Base-by-base conservation (phyloP, 176 grass and related monocot genomes). In the Phoenix dactylifera region DNA sequence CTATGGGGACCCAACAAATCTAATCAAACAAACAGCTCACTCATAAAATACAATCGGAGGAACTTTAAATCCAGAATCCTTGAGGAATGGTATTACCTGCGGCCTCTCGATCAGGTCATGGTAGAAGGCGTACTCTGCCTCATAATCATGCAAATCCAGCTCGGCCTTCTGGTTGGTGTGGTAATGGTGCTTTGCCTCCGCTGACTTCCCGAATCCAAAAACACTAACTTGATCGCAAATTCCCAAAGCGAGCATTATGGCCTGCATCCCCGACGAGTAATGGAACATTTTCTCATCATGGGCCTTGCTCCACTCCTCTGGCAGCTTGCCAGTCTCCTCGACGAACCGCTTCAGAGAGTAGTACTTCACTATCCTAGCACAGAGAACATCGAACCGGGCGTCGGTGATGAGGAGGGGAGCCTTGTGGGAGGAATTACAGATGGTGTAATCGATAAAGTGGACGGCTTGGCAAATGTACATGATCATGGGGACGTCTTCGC, bases 241-340 rank as follows among this genome's bases (percentile, higher is more conserved):
- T 9, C 76, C 82, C 3, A 85, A 22, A 7, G 85, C 90, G 2
- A 77, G 59, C 66, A 89, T 64, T 59, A 86, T 86, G 6, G 82
- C 85, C 65, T 95, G 85, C 76, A 95, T 17, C 17, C 90, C 90
- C 4, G 90, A 95, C 19, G 90, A 95, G 76, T 89, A 95, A 63
- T 95, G 85, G 71, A 95, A 95, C 72, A 76, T 82, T 52, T 76
- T 24, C 51, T 77, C 76, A 9, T 83, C 79, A 76, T 95, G 85
- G 55, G 18, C 16, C 67, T 24, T 24, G 0, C 49, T 26, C 85
- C 90, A 95, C 55, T 83, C 77, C 19, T 62, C 39, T 3, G 70
- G 22, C 19, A 66, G 77, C 80, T 64, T 53, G 6, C 85, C 79
- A 4, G 85, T 86, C 15, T 26, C 28, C 4, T 74, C 70, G 18